Conservation (phyloP, 345 rosid genomes). For the Gossypium sturtianum region DNA sequence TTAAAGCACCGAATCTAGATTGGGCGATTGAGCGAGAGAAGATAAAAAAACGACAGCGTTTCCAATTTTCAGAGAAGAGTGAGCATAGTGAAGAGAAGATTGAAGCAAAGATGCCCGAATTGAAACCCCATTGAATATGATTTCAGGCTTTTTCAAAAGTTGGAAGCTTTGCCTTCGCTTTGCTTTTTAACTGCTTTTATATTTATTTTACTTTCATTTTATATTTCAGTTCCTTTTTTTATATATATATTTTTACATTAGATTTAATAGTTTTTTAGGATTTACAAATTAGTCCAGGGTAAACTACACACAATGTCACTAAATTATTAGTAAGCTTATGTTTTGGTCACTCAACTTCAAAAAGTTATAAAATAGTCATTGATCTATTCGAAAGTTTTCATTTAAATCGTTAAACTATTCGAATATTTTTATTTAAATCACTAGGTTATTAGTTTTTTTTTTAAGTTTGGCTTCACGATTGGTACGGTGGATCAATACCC, state of each 20-base stretch:
- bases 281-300: neutral
- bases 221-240: neutral
- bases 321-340: no score
- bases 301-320: neutral
- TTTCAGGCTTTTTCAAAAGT: conserved; percentile 11
- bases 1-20: neutral
- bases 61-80: neutral
- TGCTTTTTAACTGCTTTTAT: conserved; percentile 6
- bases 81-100: conserved; percentile 14
- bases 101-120: conserved; percentile 13
- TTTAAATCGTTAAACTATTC: no score
- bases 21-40: neutral
- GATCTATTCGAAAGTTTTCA: no score
- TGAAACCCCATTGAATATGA: conserved; percentile 6
- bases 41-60: neutral
- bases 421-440: no score
- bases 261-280: neutral
- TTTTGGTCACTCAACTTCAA: no score
- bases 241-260: neutral
- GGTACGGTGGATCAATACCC: no score
- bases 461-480: no score
- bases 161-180: conserved; percentile 15
- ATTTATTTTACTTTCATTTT: neutral
- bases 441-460: no score
- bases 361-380: no score